These are phyloP conservation scores for Cyphellophora attinorum DNA, from an alignment of 2,329 filamentous ascomycete species.

Conservation along the genomic window DNA sequence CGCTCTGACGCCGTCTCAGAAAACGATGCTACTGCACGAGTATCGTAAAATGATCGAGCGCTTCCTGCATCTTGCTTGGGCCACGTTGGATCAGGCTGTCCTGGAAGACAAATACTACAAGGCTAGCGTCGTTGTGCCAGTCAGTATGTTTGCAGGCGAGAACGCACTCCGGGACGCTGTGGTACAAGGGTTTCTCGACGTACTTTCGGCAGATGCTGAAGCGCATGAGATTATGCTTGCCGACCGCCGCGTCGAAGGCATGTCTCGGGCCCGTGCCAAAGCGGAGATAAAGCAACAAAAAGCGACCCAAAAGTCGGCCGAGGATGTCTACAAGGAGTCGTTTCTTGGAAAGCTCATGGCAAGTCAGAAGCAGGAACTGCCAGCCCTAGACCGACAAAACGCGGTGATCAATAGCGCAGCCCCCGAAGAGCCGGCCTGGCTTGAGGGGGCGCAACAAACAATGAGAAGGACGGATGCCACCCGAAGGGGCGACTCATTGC, in stretches of 20 bases:
- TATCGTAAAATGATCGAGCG: slow-evolving; percentile 14
- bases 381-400: no score
- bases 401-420: no score
- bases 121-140: neutral
- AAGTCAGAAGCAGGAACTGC: no score
- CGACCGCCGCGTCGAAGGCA: neutral
- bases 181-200: neutral
- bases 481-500: no score
- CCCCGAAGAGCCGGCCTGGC: no score
- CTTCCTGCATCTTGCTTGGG: slow-evolving; percentile 8
- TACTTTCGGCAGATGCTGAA: neutral
- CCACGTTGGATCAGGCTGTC: neutral
- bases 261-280: no score
- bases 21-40: slow-evolving; percentile 11
- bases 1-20: neutral
- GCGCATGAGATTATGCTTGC: neutral
- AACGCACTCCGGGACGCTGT: neutral
- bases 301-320: no score
- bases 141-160: neutral
- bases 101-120: neutral
- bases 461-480: no score
- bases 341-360: no score
- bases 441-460: no score
- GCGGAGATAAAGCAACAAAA: no score
- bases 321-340: no score